Percentiles rank a stretch among this genome's conserved stretches.
These are phyloP conservation scores for Thuja plicata DNA, from an alignment of 83 land plant species.

Conservation along the genomic window DNA sequence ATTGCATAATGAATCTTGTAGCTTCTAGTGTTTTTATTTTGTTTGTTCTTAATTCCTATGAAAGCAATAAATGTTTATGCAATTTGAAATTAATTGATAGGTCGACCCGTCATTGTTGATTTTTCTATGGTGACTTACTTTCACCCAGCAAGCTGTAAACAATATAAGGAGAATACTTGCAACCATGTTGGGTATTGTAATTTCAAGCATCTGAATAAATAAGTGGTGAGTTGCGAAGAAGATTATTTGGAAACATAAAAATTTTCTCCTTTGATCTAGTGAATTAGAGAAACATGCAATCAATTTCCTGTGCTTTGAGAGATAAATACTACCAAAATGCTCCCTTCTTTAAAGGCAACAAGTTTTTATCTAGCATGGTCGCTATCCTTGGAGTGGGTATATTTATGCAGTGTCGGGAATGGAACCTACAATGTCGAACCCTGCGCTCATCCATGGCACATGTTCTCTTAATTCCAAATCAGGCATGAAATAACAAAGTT, in stretches of 20 bases:
- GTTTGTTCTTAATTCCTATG: not conserved
- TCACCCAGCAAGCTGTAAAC: conserved; percentile 65
- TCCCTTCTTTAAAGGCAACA: no score
- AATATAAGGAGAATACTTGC: conserved; percentile 71
- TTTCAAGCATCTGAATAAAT: conserved; percentile 63
- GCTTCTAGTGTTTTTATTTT: not conserved
- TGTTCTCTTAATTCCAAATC: no score
- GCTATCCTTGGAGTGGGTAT: no score
- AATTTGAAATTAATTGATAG: conserved; percentile 21
- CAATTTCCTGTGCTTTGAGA: no score
- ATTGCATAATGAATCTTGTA: not conserved
- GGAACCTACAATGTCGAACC: no score
- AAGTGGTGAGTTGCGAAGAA: conserved; percentile 53
- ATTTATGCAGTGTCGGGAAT: no score
- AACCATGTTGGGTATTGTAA: conserved; percentile 70
- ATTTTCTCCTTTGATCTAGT: no score
- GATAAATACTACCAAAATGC: no score
- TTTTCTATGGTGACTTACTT: conserved; percentile 70
- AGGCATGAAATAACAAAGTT: no score
- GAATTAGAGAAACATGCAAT: no score
- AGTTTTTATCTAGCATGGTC: no score
- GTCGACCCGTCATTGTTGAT: conserved; percentile 66
- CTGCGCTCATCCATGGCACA: no score
- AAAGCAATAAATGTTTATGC: not conserved
- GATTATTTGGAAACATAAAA: conserved; percentile 61